Evolutionary conservation across 805 yeast species (phyloP).

Genomic region (Yamadazyma phyllophila): DNA sequence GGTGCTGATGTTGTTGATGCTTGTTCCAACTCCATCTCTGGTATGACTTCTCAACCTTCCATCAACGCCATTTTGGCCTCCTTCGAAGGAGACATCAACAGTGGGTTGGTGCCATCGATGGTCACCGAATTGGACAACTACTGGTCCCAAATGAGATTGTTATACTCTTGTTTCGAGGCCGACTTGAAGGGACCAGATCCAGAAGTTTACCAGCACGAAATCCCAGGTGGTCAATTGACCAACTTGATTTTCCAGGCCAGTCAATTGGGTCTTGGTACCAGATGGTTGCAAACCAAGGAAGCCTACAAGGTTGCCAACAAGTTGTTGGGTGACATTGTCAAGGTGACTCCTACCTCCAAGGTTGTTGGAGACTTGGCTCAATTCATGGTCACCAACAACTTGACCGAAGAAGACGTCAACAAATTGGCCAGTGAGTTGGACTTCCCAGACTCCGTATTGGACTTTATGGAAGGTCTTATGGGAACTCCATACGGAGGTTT

Average conservation of each 20-base stretch:
- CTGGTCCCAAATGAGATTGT: slow-evolving; percentile 98
- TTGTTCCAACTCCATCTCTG: slow-evolving; percentile 96
- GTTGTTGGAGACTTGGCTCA: slow-evolving; percentile 99
- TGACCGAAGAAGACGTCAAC: slow-evolving; percentile 79
- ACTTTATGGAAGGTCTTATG: slow-evolving; percentile 98
- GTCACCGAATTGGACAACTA: slow-evolving; percentile 87
- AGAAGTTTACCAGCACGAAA: slow-evolving; percentile 96
- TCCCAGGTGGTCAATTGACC: slow-evolving; percentile 99
- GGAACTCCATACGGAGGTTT: slow-evolving; percentile 99
- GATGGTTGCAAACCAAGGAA: slow-evolving; percentile 94
- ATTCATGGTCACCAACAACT: slow-evolving; percentile 95
- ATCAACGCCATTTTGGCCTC: slow-evolving; percentile 91
- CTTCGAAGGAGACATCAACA: slow-evolving; percentile 78
- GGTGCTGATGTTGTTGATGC: slow-evolving; percentile 99
- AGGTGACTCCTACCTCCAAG: slow-evolving; percentile 99
- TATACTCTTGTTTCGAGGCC: slow-evolving; percentile 96
- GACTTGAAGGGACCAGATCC: slow-evolving; percentile 99
- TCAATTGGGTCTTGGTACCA: slow-evolving; percentile 95
- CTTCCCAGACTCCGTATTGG: slow-evolving; percentile 98
- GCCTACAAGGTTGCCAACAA: slow-evolving; percentile 90
- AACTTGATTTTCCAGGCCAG: slow-evolving; percentile 98
- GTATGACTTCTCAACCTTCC: slow-evolving; percentile 98
- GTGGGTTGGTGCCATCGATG: slow-evolving; percentile 63
- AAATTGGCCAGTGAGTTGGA: slow-evolving; percentile 87
- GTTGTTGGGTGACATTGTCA: slow-evolving; percentile 92